Evolutionary conservation across 1,284 basidiomycete genomes (phyloP).

Genomic region (Peniophora sp.): DNA sequence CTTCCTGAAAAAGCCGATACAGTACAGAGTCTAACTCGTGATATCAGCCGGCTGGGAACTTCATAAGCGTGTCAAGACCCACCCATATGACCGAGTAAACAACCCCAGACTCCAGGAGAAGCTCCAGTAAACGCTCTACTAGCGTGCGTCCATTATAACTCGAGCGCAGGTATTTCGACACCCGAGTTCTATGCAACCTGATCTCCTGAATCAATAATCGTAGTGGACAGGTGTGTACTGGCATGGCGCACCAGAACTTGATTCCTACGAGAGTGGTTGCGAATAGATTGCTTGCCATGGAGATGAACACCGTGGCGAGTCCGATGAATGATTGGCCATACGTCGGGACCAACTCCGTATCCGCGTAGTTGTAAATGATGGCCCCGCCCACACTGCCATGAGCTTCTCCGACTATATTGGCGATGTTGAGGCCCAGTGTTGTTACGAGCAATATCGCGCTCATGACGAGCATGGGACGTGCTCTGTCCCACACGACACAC

Average conservation of each 20-base stretch:
- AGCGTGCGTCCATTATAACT: neutral
- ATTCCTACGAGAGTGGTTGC: neutral
- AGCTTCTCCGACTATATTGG: neutral
- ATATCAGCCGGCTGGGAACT: neutral
- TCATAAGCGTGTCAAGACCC: neutral
- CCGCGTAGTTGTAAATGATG: neutral
- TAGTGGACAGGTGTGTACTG: neutral
- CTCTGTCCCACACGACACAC: neutral
- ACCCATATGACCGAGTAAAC: neutral
- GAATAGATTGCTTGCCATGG: neutral
- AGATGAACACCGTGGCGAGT: neutral
- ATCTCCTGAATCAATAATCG: too few species aligned
- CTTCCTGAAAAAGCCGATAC: neutral
- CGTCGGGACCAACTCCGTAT: neutral
- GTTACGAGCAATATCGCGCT: neutral
- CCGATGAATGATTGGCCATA: neutral
- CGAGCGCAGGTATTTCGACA: neutral
- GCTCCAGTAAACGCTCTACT: neutral
- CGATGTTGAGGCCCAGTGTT: neutral
- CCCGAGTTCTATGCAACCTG: neutral
- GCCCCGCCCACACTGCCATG: neutral
- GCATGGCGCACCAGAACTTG: neutral
- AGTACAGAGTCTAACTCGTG: neutral
- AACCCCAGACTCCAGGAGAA: neutral
- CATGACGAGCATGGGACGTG: neutral